Evolutionary conservation across 345 rosid species (phyloP), one percentile per base, ranked within the genome.

Genomic region (Aegle marmelos): DNA sequence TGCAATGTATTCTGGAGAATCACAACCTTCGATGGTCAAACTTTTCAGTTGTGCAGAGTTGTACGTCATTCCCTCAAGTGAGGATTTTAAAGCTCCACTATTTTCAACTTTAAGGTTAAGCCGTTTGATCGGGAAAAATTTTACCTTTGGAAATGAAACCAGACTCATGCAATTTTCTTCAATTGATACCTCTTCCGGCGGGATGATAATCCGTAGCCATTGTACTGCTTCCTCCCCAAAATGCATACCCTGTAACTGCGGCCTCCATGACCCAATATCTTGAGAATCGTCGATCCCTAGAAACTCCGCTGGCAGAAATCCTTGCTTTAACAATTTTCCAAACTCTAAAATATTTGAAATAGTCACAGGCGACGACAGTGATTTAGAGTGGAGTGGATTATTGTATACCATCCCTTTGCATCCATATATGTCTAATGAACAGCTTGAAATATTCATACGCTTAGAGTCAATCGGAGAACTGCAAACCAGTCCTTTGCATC

Each of bases 201-300:
- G 4, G 21, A 3, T 27, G 19, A 61, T 13, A 4, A 50, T 50
- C 21, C 21, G 21, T 50, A 50, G 56, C 56, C 56, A 21, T 50
- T 50, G 56, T 16, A 4, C 56, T 4, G 21, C 2, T 21, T 50
- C 21, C 21, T 50, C 6, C 56, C 21, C 21, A 14, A 16, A 50
- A 0, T 14, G 6, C 0, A 50, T 13, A 50, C 17, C 0, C 56
- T 11, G 19, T 1, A 41, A 0, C 1, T 4, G 1, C 17, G 5
- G 56, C 56, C 21, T 50, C 56, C 56, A 50, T 0, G 5, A 0
- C 56, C 1, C 6, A 16, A 16, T 50, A 4, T 50, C 19, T 50
- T 16, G 33, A 61, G 19, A 27, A 61, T 14, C 19, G 0, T 2
- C n/a, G 17, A 31, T 30, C 19, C 9, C n/a, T 21, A 63, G 5